A percentile compares a stretch with the other conserved stretches of the same genome.
Conservation (phyloP, 306 rosid species). For the Begonia fuchsioides region DNA sequence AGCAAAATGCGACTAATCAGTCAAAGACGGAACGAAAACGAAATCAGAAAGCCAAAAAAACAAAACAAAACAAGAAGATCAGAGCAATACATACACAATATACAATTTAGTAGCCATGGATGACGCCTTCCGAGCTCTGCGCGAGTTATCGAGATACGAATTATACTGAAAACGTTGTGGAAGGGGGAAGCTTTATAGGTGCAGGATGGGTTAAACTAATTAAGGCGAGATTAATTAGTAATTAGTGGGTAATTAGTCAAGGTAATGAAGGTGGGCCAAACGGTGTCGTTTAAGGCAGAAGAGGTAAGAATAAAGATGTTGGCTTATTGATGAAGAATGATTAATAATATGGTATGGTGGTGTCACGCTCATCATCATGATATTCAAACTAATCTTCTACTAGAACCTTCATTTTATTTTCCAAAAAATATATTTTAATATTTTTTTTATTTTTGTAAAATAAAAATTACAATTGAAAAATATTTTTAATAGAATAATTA, state of each 20-base stretch:
- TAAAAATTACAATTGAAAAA: no score
- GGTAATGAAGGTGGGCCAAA: neutral
- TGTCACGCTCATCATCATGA: slow-evolving; percentile 83
- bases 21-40: no score
- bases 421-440: no score
- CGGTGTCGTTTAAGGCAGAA: neutral
- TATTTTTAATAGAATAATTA: no score
- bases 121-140: slow-evolving; percentile 9
- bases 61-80: neutral
- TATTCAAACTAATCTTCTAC: slow-evolving; percentile 23
- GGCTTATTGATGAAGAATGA: neutral
- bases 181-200: slow-evolving; percentile 22
- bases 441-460: no score
- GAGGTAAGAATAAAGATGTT: neutral
- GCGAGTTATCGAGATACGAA: slow-evolving; percentile 1
- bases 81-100: slow-evolving; percentile 56
- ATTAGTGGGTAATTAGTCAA: neutral
- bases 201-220: slow-evolving; percentile 9
- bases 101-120: slow-evolving; percentile 83
- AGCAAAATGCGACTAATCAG: no score
- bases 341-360: slow-evolving; percentile 51
- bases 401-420: slow-evolving; percentile 15
- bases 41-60: no score
- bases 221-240: neutral
- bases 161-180: slow-evolving; percentile 13